Evolutionary conservation across 2,329 filamentous ascomycete species (phyloP).

Genomic region (Lecanosticta acicola): DNA sequence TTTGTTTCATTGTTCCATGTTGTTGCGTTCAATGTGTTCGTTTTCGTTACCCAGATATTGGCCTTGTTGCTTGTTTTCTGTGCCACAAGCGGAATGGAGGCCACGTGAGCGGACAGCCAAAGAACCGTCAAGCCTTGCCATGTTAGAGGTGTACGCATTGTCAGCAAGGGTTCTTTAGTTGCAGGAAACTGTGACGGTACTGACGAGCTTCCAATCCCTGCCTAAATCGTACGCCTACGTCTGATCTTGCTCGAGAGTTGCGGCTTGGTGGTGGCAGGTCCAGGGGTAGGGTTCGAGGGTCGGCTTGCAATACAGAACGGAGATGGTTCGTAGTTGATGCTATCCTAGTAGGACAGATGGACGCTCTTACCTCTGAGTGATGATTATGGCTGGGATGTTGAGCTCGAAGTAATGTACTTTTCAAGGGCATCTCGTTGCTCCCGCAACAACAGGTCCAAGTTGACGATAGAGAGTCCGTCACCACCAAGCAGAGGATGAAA

Average conservation of each 20-base stretch:
- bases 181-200: background rate
- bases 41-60: slow-evolving; percentile 12
- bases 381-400: too few species aligned
- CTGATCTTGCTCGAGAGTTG: background rate
- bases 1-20: slow-evolving; percentile 7
- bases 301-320: too few species aligned
- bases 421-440: too few species aligned
- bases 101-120: background rate
- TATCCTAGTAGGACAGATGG: too few species aligned
- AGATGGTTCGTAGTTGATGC: too few species aligned
- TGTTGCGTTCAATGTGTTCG: slow-evolving; percentile 21
- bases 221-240: background rate
- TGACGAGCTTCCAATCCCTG: background rate
- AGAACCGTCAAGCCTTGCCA: background rate
- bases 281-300: too few species aligned
- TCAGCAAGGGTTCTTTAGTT: slow-evolving; percentile 1
- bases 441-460: too few species aligned
- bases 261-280: too few species aligned
- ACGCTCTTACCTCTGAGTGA: too few species aligned
- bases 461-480: too few species aligned
- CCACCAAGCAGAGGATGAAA: too few species aligned
- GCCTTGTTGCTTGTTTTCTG: background rate
- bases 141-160: background rate
- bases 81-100: slow-evolving; percentile 4
- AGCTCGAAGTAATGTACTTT: too few species aligned